Percentiles rank a stretch among this genome's conserved stretches.
Evolutionary conservation across 2,329 filamentous ascomycete species (phyloP).

Genomic region (Curvularia eragrostidis): DNA sequence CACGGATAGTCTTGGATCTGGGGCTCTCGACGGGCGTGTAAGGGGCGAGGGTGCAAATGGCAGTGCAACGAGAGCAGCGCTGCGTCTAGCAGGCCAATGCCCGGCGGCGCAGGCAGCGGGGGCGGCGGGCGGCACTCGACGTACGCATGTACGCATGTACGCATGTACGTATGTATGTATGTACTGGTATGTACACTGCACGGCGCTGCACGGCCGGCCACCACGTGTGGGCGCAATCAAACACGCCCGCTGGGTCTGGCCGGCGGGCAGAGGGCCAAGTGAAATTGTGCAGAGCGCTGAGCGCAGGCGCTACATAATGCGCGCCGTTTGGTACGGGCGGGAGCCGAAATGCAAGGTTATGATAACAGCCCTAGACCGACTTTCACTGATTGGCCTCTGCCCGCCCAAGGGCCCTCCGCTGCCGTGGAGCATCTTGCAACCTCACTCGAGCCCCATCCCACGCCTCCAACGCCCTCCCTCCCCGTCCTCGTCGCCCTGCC

Average conservation of each 20-base stretch:
- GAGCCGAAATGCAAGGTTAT: constrained; percentile 28
- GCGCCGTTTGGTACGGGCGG: constrained; percentile 26
- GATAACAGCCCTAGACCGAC: constrained; percentile 28
- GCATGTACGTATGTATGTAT: not conserved
- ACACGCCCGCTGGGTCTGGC: constrained; percentile 24
- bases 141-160: too few relatives aligned
- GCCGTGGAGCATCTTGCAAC: constrained; percentile 27
- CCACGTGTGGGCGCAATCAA: not conserved
- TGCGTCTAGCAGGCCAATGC: constrained; percentile 10
- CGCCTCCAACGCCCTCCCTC: constrained; percentile 9
- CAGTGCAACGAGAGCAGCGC: not conserved
- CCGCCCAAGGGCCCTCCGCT: constrained; percentile 15
- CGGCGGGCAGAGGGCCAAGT: constrained; percentile 10
- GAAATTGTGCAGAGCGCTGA: constrained; percentile 30
- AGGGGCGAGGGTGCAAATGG: not conserved
- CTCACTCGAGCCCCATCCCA: constrained; percentile 22
- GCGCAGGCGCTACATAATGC: constrained; percentile 11
- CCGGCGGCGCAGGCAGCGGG: constrained; percentile 7
- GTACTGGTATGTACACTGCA: not conserved
- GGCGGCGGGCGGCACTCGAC: constrained; percentile 16
- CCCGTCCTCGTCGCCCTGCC: constrained; percentile 14
- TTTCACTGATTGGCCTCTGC: constrained; percentile 20
- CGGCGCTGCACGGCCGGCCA: too few relatives aligned
- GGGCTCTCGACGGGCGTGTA: constrained; percentile 1
- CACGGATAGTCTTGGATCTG: constrained; percentile 11